Conservation (phyloP, 139 green algal genomes). For the Chlorella sp. region DNA sequence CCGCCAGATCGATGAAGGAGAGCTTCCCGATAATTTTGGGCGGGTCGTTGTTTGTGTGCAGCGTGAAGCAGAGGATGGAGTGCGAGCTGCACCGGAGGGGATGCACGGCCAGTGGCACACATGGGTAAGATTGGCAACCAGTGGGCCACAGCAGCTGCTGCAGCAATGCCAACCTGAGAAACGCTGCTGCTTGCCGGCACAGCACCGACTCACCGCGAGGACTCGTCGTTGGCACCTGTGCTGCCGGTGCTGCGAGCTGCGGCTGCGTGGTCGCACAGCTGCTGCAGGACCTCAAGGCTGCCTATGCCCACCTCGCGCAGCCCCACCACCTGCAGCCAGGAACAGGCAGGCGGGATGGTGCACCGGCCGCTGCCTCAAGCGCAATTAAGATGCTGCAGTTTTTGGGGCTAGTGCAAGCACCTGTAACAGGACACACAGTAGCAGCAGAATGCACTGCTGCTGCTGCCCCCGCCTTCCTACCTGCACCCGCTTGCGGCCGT, state of each 20-base stretch:
- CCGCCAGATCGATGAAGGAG: slow-evolving; percentile 98
- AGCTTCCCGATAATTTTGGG: slow-evolving; percentile 85
- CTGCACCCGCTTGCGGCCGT: slow-evolving; percentile 86
- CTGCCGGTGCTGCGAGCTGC: slow-evolving; percentile 81
- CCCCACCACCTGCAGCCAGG: slow-evolving; percentile 80
- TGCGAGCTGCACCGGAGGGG: slow-evolving; percentile 78
- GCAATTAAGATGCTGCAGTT: slow-evolving; percentile 2
- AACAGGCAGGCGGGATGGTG: background rate
- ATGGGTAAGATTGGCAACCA: background rate
- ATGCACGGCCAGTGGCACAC: background rate
- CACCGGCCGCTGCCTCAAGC: background rate
- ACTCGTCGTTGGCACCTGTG: slow-evolving; percentile 97
- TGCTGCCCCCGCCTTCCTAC: slow-evolving; percentile 57
- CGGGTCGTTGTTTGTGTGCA: slow-evolving; percentile 28
- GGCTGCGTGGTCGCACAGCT: slow-evolving; percentile 83
- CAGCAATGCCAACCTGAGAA: background rate
- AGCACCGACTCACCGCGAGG: slow-evolving; percentile 51
- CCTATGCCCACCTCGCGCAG: slow-evolving; percentile 71
- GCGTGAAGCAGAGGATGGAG: slow-evolving; percentile 85
- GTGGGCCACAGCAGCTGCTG: background rate
- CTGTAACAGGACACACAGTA: background rate
- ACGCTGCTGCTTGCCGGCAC: background rate
- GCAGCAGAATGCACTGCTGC: slow-evolving; percentile 31
- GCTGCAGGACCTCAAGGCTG: slow-evolving; percentile 49
- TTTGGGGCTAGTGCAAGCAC: background rate